phyloP scores from a whole-genome alignment of 2,329 filamentous ascomycete species.

The Uncinocarpus reesii region DNA sequence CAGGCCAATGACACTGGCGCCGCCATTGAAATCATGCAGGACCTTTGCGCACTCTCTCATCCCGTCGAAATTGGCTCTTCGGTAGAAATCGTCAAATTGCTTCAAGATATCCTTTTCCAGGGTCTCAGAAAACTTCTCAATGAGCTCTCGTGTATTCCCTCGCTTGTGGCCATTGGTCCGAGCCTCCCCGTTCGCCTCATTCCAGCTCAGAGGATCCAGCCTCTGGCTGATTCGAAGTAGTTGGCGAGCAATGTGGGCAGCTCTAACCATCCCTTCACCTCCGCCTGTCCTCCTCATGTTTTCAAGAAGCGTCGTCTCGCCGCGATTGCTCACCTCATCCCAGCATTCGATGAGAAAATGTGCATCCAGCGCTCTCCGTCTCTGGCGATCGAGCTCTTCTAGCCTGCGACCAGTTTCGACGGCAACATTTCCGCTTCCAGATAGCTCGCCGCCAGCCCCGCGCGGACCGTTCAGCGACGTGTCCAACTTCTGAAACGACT shows the following conservation, averaged over 20 bases:
- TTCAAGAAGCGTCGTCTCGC: slow-evolving; percentile 75
- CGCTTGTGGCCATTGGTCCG: slow-evolving; percentile 38
- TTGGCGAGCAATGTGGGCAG: slow-evolving; percentile 86
- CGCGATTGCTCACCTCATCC: slow-evolving; percentile 85
- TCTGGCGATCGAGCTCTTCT: slow-evolving; percentile 87
- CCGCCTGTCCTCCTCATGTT: slow-evolving; percentile 76
- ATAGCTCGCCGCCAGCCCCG: slow-evolving; percentile 21
- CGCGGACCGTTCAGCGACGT: slow-evolving; percentile 55
- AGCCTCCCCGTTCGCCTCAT: slow-evolving; percentile 39
- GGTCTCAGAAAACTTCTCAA: slow-evolving; percentile 94
- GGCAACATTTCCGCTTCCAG: slow-evolving; percentile 68
- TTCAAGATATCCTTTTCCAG: slow-evolving; percentile 89
- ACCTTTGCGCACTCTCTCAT: slow-evolving; percentile 97
- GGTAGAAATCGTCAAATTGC: slow-evolving; percentile 95
- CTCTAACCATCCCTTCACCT: slow-evolving; percentile 85
- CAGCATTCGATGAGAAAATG: slow-evolving; percentile 95
- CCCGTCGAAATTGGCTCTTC: slow-evolving; percentile 88
- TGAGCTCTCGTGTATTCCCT: slow-evolving; percentile 67
- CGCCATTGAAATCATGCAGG: slow-evolving; percentile 89
- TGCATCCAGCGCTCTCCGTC: slow-evolving; percentile 79
- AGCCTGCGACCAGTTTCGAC: slow-evolving; percentile 90
- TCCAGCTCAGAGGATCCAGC: slow-evolving; percentile 68
- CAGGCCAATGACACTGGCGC: slow-evolving; percentile 83
- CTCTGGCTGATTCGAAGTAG: slow-evolving; percentile 88
- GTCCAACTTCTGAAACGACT: slow-evolving; percentile 83